Conservation (phyloP, 2,329 filamentous ascomycete genomes). For the Paracamarosporium sp. region DNA sequence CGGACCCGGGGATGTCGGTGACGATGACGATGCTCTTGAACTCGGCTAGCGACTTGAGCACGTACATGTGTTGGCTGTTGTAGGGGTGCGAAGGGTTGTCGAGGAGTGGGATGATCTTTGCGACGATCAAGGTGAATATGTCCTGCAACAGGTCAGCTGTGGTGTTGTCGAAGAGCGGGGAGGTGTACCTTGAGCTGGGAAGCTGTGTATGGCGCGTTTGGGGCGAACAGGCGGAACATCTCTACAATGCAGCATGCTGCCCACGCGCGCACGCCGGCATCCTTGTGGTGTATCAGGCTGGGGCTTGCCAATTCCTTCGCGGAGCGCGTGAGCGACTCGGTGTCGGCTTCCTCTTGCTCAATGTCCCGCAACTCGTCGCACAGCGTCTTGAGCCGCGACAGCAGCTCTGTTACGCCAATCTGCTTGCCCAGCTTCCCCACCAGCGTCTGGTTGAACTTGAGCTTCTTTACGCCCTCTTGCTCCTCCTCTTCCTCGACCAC, state of each 20-base stretch:
- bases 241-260: conserved; percentile 90
- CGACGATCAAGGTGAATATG: conserved; percentile 90
- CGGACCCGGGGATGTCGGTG: conserved; percentile 83
- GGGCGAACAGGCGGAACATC: conserved; percentile 89
- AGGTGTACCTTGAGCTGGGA: conserved; percentile 82
- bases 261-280: conserved; percentile 90
- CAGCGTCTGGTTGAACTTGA: conserved; percentile 84
- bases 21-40: conserved; percentile 95
- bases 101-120: conserved; percentile 81
- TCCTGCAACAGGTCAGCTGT: conserved; percentile 63
- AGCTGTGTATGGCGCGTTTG: conserved; percentile 90
- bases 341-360: conserved; percentile 85
- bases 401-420: conserved; percentile 81
- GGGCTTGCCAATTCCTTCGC: conserved; percentile 84
- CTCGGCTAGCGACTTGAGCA: conserved; percentile 85
- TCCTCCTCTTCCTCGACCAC: conserved; percentile 33
- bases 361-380: conserved; percentile 83
- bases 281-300: conserved; percentile 87
- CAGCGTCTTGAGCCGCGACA: conserved; percentile 80
- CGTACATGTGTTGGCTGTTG: conserved; percentile 90
- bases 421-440: conserved; percentile 92
- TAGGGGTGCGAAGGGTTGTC: conserved; percentile 88
- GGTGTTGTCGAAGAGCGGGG: neutral
- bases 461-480: conserved; percentile 40
- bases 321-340: conserved; percentile 81